These are phyloP conservation scores for Cladophialophora carrionii DNA, from an alignment of 2,329 filamentous ascomycete species.

Conservation along the genomic window DNA sequence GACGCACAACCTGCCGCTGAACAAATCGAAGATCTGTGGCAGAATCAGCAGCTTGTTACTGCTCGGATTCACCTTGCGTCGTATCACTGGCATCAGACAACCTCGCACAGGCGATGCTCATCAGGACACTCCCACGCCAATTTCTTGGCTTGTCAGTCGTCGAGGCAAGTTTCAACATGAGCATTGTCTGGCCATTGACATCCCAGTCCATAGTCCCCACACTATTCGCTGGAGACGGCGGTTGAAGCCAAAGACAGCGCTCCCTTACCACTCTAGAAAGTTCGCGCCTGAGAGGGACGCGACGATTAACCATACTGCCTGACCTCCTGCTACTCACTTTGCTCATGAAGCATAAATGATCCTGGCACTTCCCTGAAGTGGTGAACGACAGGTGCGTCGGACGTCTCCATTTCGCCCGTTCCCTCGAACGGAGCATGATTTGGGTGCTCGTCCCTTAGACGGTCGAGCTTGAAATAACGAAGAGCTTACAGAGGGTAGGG, in stretches of 20 bases:
- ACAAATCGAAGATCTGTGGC: constrained; percentile 14
- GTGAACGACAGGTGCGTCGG: neutral
- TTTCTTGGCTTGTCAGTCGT: neutral
- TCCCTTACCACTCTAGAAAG: neutral
- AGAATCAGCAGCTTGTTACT: constrained; percentile 6
- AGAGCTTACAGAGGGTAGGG: neutral
- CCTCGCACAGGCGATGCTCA: constrained; percentile 4
- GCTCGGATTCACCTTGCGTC: constrained; percentile 5
- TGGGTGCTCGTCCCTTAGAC: neutral
- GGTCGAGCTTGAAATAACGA: neutral
- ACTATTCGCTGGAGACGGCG: neutral
- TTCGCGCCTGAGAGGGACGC: neutral
- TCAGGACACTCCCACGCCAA: neutral
- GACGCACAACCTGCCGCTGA: constrained; percentile 31
- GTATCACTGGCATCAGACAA: constrained; percentile 19
- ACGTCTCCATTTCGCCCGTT: neutral
- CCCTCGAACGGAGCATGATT: neutral
- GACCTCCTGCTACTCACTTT: neutral
- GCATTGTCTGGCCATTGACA: neutral
- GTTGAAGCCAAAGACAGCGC: neutral
- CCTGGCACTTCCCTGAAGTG: neutral
- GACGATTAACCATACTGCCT: neutral
- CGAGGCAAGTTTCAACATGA: neutral
- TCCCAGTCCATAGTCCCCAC: neutral
- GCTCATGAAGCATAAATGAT: neutral